Conservation (phyloP, 805 yeast species). For the Ogataea degrootiae region DNA sequence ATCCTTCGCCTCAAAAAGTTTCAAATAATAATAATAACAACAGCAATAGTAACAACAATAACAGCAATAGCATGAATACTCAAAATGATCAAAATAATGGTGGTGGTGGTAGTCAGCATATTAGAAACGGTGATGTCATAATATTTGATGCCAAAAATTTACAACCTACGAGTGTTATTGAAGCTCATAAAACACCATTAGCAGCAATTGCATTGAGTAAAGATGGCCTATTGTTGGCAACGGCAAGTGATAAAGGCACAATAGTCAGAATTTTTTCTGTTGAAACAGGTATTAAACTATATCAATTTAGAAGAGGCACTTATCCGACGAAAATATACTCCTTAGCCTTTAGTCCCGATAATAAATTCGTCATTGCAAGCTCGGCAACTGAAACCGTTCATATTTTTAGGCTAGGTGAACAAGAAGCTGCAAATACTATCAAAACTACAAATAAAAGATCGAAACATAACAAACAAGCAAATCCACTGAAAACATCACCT, state of each 20-base stretch:
- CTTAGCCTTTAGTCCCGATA: constrained; percentile 72
- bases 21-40: constrained; percentile 20
- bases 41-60: background rate
- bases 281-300: constrained; percentile 62
- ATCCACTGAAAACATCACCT: constrained; percentile 18
- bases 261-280: constrained; percentile 80
- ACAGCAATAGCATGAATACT: background rate
- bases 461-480: constrained; percentile 11
- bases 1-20: constrained; percentile 70
- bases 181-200: constrained; percentile 81
- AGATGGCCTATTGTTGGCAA: constrained; percentile 80
- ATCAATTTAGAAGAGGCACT: constrained; percentile 82
- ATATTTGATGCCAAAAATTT: constrained; percentile 74
- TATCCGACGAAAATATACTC: constrained; percentile 86
- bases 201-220: constrained; percentile 66
- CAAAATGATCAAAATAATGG: constrained; percentile 1
- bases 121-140: constrained; percentile 66
- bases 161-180: constrained; percentile 79
- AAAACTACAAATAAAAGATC: constrained; percentile 15
- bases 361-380: constrained; percentile 72
- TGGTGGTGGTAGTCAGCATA: constrained; percentile 14
- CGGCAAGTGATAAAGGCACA: constrained; percentile 91
- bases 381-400: constrained; percentile 93
- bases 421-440: constrained; percentile 31
- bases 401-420: constrained; percentile 69